These are phyloP conservation scores for Leucocoprinus leucothites DNA, from an alignment of 768 basidiomycete genomes.

Conservation along the genomic window DNA sequence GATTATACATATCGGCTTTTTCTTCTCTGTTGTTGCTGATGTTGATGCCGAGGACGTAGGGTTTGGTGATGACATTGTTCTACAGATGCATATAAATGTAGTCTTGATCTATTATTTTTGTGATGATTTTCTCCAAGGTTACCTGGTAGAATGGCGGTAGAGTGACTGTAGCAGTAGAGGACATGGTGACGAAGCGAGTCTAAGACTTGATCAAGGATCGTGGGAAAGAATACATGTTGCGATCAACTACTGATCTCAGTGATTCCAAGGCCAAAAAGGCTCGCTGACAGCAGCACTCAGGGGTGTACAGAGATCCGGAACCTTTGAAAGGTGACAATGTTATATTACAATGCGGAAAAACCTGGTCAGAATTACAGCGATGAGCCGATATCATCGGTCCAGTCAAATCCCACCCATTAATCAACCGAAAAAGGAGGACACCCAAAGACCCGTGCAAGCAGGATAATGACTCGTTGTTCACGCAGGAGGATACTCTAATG, in stretches of 20 bases:
- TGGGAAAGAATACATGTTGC: background rate
- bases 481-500: too few relatives aligned
- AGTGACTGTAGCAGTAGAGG: background rate
- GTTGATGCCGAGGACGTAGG: slow-evolving; percentile 9
- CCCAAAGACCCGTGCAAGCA: too few relatives aligned
- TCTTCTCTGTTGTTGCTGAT: slow-evolving; percentile 20
- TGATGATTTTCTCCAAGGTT: background rate
- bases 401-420: too few relatives aligned
- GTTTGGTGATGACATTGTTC: background rate
- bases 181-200: background rate
- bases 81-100: background rate
- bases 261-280: too few relatives aligned
- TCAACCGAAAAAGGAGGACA: too few relatives aligned
- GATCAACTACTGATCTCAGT: too few relatives aligned
- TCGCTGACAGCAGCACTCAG: too few relatives aligned
- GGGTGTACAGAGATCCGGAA: too few relatives aligned
- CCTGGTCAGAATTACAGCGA: background rate
- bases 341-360: slow-evolving; percentile 5
- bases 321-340: background rate
- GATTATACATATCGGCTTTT: slow-evolving; percentile 80
- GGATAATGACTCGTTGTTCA: background rate
- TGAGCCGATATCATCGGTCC: too few relatives aligned
- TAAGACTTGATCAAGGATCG: slow-evolving; percentile 4
- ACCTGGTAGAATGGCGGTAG: background rate
- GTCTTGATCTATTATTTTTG: background rate